Evolutionary conservation across 257 asterid species (phyloP).

Genomic region (Solanum arcanum): DNA sequence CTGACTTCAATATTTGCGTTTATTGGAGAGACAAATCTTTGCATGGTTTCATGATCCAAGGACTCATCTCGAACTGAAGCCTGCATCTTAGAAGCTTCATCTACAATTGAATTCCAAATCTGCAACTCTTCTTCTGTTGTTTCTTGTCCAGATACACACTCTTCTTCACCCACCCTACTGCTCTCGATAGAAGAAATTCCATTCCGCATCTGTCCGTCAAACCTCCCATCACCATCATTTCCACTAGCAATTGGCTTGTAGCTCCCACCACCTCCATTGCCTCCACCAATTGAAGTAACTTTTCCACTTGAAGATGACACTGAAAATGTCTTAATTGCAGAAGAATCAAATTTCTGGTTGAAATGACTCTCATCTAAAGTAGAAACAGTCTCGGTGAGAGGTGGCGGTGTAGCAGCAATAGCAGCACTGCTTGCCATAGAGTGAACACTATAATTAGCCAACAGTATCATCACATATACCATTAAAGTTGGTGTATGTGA

Average conservation of each 20-base stretch:
- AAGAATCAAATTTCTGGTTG: constrained; percentile 38
- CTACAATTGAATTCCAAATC: constrained; percentile 60
- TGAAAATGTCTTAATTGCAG: constrained; percentile 27
- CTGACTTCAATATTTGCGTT: constrained; percentile 50
- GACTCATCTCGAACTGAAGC: constrained; percentile 24
- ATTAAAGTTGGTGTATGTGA: constrained; percentile 85
- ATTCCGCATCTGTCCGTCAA: constrained; percentile 25
- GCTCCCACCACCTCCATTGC: constrained; percentile 63
- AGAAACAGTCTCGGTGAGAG: constrained; percentile 14
- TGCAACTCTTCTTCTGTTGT: constrained; percentile 35
- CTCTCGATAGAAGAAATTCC: constrained; percentile 29
- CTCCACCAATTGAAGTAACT: constrained; percentile 47
- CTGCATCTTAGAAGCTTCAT: constrained; percentile 53
- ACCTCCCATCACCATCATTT: constrained; percentile 67
- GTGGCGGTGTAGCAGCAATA: constrained; percentile 33
- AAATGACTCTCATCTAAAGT: constrained; percentile 22
- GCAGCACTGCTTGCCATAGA: constrained; percentile 54
- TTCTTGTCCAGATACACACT: constrained; percentile 36
- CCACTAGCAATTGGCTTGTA: constrained; percentile 41
- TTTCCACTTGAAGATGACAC: constrained; percentile 48
- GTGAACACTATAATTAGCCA: constrained; percentile 81
- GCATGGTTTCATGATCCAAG: constrained; percentile 59
- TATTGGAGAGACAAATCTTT: constrained; percentile 52
- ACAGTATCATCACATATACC: constrained; percentile 86
- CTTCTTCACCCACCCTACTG: constrained; percentile 34